phyloP scores from a whole-genome alignment of 306 rosid genomes.

The Vigna radiata region DNA sequence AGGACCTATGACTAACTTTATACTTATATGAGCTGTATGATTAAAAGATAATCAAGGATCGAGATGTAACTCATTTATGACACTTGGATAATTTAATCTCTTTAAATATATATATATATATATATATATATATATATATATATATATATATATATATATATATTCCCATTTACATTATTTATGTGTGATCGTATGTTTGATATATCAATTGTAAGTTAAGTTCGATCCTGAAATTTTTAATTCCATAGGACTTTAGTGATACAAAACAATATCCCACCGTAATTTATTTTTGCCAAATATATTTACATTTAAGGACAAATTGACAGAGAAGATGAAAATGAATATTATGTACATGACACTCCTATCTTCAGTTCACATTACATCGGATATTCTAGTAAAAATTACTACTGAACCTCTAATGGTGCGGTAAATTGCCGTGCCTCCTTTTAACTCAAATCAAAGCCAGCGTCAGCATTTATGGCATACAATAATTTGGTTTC shows the following conservation, averaged over 20 bases:
- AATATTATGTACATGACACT: constrained; percentile 42
- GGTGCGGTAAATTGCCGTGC: constrained; percentile 29
- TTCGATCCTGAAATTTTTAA: no score
- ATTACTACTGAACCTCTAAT: constrained; percentile 1
- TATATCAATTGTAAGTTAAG: no score
- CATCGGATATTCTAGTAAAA: constrained; percentile 13
- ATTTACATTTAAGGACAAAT: constrained; percentile 54
- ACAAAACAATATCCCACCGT: not conserved
- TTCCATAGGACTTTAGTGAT: not conserved
- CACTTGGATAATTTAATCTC: no score
- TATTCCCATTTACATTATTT: no score
- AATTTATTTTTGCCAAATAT: constrained; percentile 30
- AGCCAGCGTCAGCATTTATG: constrained; percentile 94
- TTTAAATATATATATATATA: no score
- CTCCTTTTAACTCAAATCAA: constrained; percentile 81
- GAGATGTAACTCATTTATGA: no score
- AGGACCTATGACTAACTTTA: no score
- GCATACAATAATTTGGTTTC: constrained; percentile 89
- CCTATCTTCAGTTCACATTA: constrained; percentile 31
- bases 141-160: no score
- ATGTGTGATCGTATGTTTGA: no score
- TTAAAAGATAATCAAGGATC: no score
- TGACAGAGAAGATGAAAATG: constrained; percentile 31
- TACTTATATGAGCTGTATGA: no score
- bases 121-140: no score